Percentiles rank a stretch among this genome's conserved stretches.
These are phyloP conservation scores for Fusarium sp. DNA, from an alignment of 2,329 filamentous ascomycete genomes.

Conservation along the genomic window DNA sequence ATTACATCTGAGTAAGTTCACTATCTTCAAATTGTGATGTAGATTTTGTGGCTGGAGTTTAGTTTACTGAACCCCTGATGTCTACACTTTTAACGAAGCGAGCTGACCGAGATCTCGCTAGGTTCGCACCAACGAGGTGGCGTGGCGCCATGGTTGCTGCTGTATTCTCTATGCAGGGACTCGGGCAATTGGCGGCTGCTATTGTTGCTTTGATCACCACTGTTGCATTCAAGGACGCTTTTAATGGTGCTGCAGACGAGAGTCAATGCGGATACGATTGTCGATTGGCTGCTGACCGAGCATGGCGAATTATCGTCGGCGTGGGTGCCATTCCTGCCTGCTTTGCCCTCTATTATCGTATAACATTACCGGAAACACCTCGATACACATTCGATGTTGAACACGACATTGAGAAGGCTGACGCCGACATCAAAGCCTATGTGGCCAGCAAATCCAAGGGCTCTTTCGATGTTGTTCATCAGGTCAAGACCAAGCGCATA, in stretches of 20 bases:
- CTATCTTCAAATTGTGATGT: constrained; percentile 5
- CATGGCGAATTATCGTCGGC: constrained; percentile 86
- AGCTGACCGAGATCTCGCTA: constrained; percentile 50
- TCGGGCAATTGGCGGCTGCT: constrained; percentile 81
- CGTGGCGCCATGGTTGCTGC: constrained; percentile 86
- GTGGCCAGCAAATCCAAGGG: constrained; percentile 63
- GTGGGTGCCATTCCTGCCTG: constrained; percentile 83
- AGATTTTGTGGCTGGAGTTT: constrained; percentile 32
- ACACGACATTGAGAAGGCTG: constrained; percentile 80
- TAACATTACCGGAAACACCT: constrained; percentile 88
- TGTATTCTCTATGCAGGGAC: constrained; percentile 87
- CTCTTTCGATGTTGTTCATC: constrained; percentile 62
- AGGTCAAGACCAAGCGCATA: constrained; percentile 66
- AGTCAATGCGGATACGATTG: constrained; percentile 72
- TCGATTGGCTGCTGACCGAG: constrained; percentile 78
- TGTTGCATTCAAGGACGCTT: constrained; percentile 70
- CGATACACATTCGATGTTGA: constrained; percentile 86
- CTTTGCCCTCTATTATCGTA: constrained; percentile 85
- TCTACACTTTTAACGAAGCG: background rate
- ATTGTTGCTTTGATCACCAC: constrained; percentile 79
- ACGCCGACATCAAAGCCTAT: constrained; percentile 76
- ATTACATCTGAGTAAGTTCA: constrained; percentile 78
- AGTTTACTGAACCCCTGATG: background rate
- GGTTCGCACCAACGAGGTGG: constrained; percentile 85
- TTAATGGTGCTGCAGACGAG: constrained; percentile 58